These are phyloP conservation scores for Epithemia pelagica DNA, from an alignment of 108 stramenopile species.

Conservation along the genomic window DNA sequence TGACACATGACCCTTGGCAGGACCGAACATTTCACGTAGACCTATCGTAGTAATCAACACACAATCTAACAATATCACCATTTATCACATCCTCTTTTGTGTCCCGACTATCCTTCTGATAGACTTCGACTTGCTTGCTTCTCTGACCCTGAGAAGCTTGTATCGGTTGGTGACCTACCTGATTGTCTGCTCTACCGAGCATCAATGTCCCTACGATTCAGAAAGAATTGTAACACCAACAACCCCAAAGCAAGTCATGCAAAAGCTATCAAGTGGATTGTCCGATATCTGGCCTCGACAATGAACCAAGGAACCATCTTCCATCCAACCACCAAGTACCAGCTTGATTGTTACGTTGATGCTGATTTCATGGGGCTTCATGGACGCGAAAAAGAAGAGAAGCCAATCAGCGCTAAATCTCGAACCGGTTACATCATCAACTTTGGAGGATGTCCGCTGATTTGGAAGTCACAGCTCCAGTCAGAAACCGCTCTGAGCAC, in stretches of 20 bases:
- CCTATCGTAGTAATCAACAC: no score
- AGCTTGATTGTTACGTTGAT: conserved; percentile 36
- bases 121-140: no score
- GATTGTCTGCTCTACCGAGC: no score
- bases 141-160: no score
- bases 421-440: conserved; percentile 25
- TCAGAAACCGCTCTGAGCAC: conserved; percentile 8
- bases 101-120: no score
- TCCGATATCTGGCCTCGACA: conserved; percentile 24
- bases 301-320: neutral
- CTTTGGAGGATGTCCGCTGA: conserved; percentile 23
- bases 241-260: neutral
- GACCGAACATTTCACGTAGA: no score
- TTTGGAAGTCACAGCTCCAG: conserved; percentile 30
- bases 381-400: neutral
- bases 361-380: conserved; percentile 40
- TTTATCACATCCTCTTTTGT: no score
- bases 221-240: no score
- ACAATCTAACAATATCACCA: no score
- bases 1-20: no score
- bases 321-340: conserved; percentile 5
- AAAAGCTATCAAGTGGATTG: conserved; percentile 17
- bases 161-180: no score
- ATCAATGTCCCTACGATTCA: no score
- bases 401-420: conserved; percentile 20